phyloP scores from a whole-genome alignment of 192 early-diverging fungal species.

The Coemansia sp. region DNA sequence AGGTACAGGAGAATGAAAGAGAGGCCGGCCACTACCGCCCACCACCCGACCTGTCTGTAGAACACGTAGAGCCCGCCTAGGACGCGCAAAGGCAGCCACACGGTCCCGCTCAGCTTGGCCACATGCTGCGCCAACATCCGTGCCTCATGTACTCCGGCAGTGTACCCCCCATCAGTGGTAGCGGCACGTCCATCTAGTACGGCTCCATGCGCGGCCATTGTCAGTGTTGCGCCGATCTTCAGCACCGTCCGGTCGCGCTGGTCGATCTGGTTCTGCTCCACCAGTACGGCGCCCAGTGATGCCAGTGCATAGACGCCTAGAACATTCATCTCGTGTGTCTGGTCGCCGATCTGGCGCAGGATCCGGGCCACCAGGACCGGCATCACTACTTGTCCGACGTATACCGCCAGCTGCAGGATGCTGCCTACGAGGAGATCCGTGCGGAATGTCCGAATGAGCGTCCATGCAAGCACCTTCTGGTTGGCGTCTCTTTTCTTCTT shows the following conservation, averaged over 20 bases:
- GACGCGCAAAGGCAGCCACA: conserved; percentile 37
- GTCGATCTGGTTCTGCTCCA: conserved; percentile 50
- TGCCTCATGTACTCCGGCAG: conserved; percentile 11
- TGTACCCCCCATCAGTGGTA: neutral
- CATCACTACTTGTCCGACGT: conserved; percentile 11
- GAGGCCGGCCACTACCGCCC: conserved; percentile 27
- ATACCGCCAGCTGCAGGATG: conserved; percentile 26
- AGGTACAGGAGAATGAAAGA: conserved; percentile 22
- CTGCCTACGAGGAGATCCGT: conserved; percentile 16
- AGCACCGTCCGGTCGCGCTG: conserved; percentile 22
- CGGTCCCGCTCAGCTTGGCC: conserved; percentile 3
- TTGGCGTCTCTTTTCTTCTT: neutral
- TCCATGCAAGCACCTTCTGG: conserved; percentile 8
- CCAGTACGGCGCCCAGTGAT: neutral
- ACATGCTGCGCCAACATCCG: conserved; percentile 17
- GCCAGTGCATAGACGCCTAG: too few relatives aligned
- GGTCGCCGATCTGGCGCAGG: conserved; percentile 10
- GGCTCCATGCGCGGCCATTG: conserved; percentile 20
- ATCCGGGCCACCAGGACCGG: conserved; percentile 28
- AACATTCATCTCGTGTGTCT: too few relatives aligned
- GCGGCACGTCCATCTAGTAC: neutral
- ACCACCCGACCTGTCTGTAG: conserved; percentile 37
- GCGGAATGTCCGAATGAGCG: conserved; percentile 23
- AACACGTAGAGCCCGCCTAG: conserved; percentile 22
- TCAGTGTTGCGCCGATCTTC: conserved; percentile 21